Conservation (phyloP, 495 filamentous ascomycete species). For the Lepraria neglecta region DNA sequence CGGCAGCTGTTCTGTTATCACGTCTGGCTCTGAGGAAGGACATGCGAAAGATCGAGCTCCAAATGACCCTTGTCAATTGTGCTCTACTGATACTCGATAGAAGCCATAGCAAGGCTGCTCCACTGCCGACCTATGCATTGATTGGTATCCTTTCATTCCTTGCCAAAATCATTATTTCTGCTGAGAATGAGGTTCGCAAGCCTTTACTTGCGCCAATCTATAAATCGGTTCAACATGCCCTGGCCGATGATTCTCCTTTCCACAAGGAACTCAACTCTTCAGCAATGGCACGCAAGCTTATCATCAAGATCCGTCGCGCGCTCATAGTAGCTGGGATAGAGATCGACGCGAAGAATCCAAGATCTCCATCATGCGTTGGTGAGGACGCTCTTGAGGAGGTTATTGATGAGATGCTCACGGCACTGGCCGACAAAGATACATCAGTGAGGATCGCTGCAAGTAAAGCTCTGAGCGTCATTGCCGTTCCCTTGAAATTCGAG, state of each 20-base stretch:
- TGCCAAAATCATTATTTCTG: constrained; percentile 58
- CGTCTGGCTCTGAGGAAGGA: constrained; percentile 75
- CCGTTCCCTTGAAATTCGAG: constrained; percentile 65
- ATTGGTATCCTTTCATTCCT: constrained; percentile 76
- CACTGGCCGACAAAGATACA: constrained; percentile 75
- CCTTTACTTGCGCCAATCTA: constrained; percentile 48
- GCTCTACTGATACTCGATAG: constrained; percentile 50
- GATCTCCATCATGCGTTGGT: constrained; percentile 32
- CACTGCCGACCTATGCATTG: constrained; percentile 48
- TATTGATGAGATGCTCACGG: constrained; percentile 62
- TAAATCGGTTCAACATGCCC: constrained; percentile 44
- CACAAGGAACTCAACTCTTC: constrained; percentile 48
- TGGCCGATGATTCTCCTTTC: constrained; percentile 35
- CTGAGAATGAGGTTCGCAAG: constrained; percentile 47
- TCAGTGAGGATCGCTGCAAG: constrained; percentile 83
- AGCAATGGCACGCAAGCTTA: constrained; percentile 67
- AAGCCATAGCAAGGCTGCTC: constrained; percentile 35
- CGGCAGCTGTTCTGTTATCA: constrained; percentile 73
- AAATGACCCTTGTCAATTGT: constrained; percentile 60
- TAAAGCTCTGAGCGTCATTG: constrained; percentile 84
- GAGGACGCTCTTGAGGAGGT: constrained; percentile 63
- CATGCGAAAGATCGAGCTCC: constrained; percentile 72
- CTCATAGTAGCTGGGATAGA: constrained; percentile 43
- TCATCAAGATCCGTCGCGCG: constrained; percentile 76
- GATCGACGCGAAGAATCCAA: constrained; percentile 39